Conservation (phyloP, 495 filamentous ascomycete species). For the Annulohypoxylon bovei region DNA sequence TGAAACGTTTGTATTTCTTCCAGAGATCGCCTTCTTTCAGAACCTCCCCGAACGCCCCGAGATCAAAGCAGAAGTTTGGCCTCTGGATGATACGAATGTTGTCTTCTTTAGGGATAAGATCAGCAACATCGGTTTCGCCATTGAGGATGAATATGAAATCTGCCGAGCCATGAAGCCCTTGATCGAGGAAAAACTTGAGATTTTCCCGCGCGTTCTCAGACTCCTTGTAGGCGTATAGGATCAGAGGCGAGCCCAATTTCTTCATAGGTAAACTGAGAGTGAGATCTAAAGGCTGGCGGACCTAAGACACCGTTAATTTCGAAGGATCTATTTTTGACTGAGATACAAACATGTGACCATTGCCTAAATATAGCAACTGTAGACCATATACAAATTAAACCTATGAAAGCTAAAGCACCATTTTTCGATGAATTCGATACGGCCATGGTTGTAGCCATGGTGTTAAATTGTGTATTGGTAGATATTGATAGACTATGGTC, state of each 20-base stretch:
- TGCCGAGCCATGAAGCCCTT: constrained; percentile 44
- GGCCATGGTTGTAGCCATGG: constrained; percentile 1
- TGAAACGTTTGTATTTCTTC: constrained; percentile 47
- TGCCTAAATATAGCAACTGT: constrained; percentile 9
- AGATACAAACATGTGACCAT: neutral
- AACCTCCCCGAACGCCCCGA: constrained; percentile 46
- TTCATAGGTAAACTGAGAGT: neutral
- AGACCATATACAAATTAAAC: constrained; percentile 1
- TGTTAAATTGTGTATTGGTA: no score
- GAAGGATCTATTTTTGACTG: neutral
- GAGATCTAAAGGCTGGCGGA: neutral
- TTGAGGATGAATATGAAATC: constrained; percentile 52
- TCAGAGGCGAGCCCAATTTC: constrained; percentile 8
- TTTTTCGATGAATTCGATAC: neutral
- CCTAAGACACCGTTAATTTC: neutral
- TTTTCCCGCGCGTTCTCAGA: constrained; percentile 36
- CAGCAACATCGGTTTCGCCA: constrained; percentile 37
- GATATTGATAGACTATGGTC: no score
- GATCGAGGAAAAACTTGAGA: constrained; percentile 43
- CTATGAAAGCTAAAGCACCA: neutral
- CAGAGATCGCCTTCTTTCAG: constrained; percentile 39
- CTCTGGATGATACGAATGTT: constrained; percentile 44
- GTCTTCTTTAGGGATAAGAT: constrained; percentile 27
- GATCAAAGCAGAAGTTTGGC: constrained; percentile 47
- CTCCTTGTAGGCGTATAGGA: constrained; percentile 47